Evolutionary conservation across 2,329 filamentous ascomycete species (phyloP).

Genomic region (Xylariales sp.): DNA sequence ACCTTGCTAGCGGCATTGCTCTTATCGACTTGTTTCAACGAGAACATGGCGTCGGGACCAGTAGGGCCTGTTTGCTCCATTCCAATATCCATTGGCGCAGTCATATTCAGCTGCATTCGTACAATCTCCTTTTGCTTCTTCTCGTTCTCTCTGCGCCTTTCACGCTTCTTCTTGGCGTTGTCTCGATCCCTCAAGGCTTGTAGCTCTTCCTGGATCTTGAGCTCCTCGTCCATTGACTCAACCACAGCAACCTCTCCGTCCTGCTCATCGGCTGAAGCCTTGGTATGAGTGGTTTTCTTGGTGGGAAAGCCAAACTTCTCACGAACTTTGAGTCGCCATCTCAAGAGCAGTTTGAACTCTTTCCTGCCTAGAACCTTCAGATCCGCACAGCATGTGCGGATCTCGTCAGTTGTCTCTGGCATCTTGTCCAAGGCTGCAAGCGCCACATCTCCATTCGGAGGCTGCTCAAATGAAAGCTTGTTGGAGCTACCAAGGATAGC

Average conservation of each 20-base stretch:
- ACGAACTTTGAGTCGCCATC: slow-evolving; percentile 84
- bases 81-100: slow-evolving; percentile 90
- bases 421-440: slow-evolving; percentile 81
- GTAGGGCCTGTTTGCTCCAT: slow-evolving; percentile 77
- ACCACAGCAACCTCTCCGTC: slow-evolving; percentile 71
- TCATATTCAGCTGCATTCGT: slow-evolving; percentile 98
- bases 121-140: slow-evolving; percentile 90
- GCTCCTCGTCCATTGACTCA: slow-evolving; percentile 89
- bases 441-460: slow-evolving; percentile 78
- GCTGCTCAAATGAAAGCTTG: slow-evolving; percentile 75
- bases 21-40: slow-evolving; percentile 76
- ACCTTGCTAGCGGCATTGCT: slow-evolving; percentile 65
- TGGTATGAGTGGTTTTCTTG: slow-evolving; percentile 59
- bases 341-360: slow-evolving; percentile 85
- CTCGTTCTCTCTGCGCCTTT: slow-evolving; percentile 85
- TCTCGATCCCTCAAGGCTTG: slow-evolving; percentile 79
- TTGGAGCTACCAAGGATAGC: slow-evolving; percentile 85
- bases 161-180: slow-evolving; percentile 71
- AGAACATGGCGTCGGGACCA: slow-evolving; percentile 82
- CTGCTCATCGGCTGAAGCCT: slow-evolving; percentile 29
- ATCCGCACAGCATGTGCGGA: slow-evolving; percentile 73
- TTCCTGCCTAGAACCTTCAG: slow-evolving; percentile 88
- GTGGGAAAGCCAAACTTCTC: slow-evolving; percentile 84
- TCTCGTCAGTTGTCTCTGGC: slow-evolving; percentile 80
- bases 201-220: slow-evolving; percentile 84